Base-by-base conservation (phyloP, 306 rosid species). In the Begonia masoniana region DNA sequence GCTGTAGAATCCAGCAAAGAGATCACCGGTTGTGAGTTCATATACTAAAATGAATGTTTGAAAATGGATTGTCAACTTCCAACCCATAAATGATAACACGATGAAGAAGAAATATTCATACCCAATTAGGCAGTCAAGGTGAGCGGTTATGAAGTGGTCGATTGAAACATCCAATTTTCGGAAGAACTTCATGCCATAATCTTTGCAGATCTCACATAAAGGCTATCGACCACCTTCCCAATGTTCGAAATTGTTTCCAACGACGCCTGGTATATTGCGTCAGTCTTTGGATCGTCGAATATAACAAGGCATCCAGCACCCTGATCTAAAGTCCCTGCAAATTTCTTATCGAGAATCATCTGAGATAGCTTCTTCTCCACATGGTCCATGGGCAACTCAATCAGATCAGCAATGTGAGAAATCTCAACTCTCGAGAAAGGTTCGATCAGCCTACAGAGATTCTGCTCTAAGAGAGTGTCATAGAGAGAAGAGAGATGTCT, bases 371-470 rank as follows among this genome's bases (percentile, higher is more conserved):
- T 70, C 65, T 59, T 75, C 47, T 75, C 80, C 59, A 75, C 80
- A 5, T 70, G 70, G 39, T 75, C 76, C 6, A 75, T 51, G 2
- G 94, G 87, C 56, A 89, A 84, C 62, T 89, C 95, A 41, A 89
- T 89, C 54, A 89, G 85, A 43, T 85, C 94, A 0, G 97, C 95
- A 9, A 85, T 78, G 41, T 85, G 95, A 6, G 78, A 78, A 67
- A 89, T 89, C 79, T 89, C 97, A 43, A 89, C 97, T 71, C 87
- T 82, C 59, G 94, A 85, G 78, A 89, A 89, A 14, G 97, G 95
- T 67, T 85, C 94, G 19, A 89, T 89, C 80, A 89, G 69, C 64
- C 94, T 82, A 77, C 97, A 89, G 13, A 89, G 87, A 61, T 89
- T 89, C 77, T 89, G 97, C 71, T 89, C 95, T 71, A 89, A 47